phyloP scores from a whole-genome alignment of 2,329 filamentous ascomycete genomes.

The Apiospora malaysiana region DNA sequence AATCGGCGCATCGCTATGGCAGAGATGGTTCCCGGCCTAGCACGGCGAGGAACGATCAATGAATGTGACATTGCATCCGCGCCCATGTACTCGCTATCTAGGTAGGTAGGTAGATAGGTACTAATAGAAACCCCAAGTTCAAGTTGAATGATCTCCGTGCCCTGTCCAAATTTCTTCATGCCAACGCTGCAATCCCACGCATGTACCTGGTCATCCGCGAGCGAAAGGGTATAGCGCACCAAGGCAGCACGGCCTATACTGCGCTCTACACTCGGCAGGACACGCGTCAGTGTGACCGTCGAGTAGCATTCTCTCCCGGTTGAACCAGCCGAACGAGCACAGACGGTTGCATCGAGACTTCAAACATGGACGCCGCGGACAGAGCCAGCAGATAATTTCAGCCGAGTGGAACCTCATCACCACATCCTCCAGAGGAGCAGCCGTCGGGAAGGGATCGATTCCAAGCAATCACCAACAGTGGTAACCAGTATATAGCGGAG shows the following conservation, averaged over 20 bases:
- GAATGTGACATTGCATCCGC: not conserved
- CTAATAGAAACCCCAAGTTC: not conserved
- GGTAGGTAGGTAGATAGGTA: too few species aligned
- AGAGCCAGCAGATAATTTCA: not conserved
- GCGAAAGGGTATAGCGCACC: not conserved
- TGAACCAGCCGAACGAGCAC: constrained; percentile 10
- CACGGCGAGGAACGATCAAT: constrained; percentile 12
- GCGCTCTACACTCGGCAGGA: constrained; percentile 5
- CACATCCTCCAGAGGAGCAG: not conserved
- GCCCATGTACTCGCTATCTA: not conserved
- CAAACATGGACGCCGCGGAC: not conserved
- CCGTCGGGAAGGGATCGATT: not conserved
- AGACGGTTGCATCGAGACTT: not conserved
- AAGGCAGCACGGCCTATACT: not conserved
- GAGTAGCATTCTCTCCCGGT: not conserved
- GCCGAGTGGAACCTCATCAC: constrained; percentile 14
- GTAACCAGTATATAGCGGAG: not conserved
- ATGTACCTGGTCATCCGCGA: not conserved
- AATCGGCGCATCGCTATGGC: not conserved
- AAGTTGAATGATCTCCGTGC: not conserved
- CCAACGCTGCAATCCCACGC: not conserved
- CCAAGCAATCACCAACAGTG: not conserved
- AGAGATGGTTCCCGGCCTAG: not conserved
- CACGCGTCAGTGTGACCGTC: not conserved
- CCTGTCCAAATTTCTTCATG: not conserved